phyloP scores from a whole-genome alignment of 1,139 yeast genomes.

The Wickerhamomyces sp. region DNA sequence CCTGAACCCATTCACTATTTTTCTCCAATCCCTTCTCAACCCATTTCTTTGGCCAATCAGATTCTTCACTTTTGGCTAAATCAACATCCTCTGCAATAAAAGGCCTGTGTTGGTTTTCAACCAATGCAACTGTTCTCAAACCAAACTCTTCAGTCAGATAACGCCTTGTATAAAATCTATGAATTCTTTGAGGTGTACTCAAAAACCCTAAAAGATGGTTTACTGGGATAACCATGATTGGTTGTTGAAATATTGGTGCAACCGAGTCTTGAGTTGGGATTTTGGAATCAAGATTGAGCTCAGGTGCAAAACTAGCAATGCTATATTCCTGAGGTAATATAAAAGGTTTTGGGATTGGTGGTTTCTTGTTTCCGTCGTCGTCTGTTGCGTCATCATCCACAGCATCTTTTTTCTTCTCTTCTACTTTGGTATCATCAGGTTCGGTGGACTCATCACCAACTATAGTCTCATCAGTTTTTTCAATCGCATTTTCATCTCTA shows the following conservation, averaged over 20 bases:
- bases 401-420: conserved; percentile 9
- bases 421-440: conserved; percentile 6
- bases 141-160: conserved; percentile 68
- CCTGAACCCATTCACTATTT: conserved; percentile 86
- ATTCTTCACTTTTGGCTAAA: conserved; percentile 65
- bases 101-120: conserved; percentile 51
- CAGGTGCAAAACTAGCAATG: conserved; percentile 55
- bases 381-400: conserved; percentile 23
- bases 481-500: background rate
- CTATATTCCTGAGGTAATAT: conserved; percentile 54
- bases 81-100: conserved; percentile 50
- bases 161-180: conserved; percentile 73
- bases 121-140: conserved; percentile 52
- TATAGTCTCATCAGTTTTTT: background rate
- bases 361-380: conserved; percentile 28
- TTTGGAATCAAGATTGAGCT: conserved; percentile 34
- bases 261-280: conserved; percentile 32
- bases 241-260: conserved; percentile 67
- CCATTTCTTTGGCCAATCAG: conserved; percentile 91
- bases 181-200: conserved; percentile 70
- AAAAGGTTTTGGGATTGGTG: conserved; percentile 59
- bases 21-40: conserved; percentile 64
- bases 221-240: conserved; percentile 66
- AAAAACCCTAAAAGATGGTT: conserved; percentile 76
- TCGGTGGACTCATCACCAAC: background rate